Evolutionary conservation across 768 basidiomycete species (phyloP), one percentile per base, ranked within the genome.

Genomic region (Boletus sp.): DNA sequence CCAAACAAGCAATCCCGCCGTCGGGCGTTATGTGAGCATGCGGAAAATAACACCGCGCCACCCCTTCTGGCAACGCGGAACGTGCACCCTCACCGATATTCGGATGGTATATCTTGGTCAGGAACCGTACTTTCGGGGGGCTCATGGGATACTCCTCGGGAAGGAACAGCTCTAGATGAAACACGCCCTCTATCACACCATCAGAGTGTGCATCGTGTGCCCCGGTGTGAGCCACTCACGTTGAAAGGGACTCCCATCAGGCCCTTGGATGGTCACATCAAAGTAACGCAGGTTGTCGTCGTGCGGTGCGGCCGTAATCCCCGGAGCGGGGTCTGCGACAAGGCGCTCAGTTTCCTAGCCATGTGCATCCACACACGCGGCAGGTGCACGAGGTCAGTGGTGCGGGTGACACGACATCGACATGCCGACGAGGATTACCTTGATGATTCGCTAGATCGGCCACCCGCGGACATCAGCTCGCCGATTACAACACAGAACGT

Each of bases 131-230:
- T 75, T 99, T 99, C 23, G 97, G 97, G 0, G 97, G 96, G 47
- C 89, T 90, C 97, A 99, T 99, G 1, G 97, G 97, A 74, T 99
- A 99, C 72, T 98, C 97, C 73, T 98, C 97, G 5, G 97, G 97
- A 27, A 99, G 78, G 77, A 98, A 99, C 41, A 99, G 79, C 73
- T 99, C 97, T n/a, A 98, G 81, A 64, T 87, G 89, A 77, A 98
- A 98, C 19, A 90, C 78, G 21, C 96, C 97, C 63, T 87, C 95
- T 97, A 55, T 37, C 5, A 15, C 17, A n/a, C 10, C 41, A 19
- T 66, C 49, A 66, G 64, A 15, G 3, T 7, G n/a, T n/a, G n/a
- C 17, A 5, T n/a, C 42, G 5, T 23, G 37, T 27, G 1, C 34
- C 25, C 43, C 5, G 21, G 15, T 34, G 41, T 2, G 39, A 15